Evolutionary conservation across 2,329 filamentous ascomycete genomes (phyloP).

Genomic region (Arthroderma sp.): DNA sequence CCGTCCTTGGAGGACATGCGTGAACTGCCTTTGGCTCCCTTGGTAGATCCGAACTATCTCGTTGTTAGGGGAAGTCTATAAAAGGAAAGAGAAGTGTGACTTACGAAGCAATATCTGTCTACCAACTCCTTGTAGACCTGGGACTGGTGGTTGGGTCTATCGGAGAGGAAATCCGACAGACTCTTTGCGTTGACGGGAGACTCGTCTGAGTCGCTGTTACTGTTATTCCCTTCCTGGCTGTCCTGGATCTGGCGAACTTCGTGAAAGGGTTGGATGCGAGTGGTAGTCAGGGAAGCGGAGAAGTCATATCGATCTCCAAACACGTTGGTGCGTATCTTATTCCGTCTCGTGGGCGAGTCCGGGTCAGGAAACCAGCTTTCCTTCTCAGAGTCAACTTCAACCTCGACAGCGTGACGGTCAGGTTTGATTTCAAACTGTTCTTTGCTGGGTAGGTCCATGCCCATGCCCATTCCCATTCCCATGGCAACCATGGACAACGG

Average conservation of each 20-base stretch:
- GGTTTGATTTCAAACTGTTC: not conserved
- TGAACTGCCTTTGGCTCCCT: conserved; percentile 8
- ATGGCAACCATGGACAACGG: not conserved
- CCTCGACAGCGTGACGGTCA: not conserved
- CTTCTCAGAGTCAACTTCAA: not conserved
- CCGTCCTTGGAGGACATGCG: not conserved
- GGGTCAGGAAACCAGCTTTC: conserved; percentile 23
- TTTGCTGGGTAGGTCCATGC: not conserved
- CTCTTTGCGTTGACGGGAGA: not conserved
- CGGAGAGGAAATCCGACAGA: conserved; percentile 22
- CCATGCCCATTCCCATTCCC: not conserved
- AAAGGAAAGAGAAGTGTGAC: conserved; percentile 37
- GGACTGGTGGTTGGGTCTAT: conserved; percentile 63
- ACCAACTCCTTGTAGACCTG: conserved; percentile 92
- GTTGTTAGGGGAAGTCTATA: not conserved
- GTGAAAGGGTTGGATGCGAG: conserved; percentile 23
- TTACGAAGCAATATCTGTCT: conserved; percentile 99
- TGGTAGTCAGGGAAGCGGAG: conserved; percentile 71
- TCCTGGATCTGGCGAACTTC: not conserved
- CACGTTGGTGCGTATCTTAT: conserved; percentile 49
- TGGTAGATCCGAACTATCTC: conserved; percentile 11
- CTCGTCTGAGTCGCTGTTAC: not conserved
- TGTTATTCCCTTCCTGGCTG: not conserved
- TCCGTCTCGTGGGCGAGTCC: conserved; percentile 40
- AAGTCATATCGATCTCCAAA: conserved; percentile 96